Evolutionary conservation across 2,329 filamentous ascomycete species (phyloP).

Genomic region (Ilyonectria mors-panacis): DNA sequence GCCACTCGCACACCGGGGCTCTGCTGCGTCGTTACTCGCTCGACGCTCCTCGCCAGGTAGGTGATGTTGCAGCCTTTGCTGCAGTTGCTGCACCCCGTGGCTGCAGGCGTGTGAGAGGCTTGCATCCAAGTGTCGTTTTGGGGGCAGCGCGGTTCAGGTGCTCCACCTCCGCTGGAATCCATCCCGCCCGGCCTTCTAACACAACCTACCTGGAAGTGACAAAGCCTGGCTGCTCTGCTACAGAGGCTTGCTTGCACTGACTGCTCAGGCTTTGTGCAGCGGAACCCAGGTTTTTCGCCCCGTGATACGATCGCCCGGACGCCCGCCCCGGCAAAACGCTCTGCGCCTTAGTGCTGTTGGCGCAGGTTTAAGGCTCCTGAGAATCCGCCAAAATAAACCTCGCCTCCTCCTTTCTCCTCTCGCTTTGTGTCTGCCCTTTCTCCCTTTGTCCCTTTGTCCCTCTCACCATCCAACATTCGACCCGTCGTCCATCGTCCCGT

Average conservation of each 20-base stretch:
- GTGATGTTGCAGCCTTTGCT: conserved; percentile 15
- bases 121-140: conserved; percentile 15
- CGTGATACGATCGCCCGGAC: conserved; percentile 29
- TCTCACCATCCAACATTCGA: neutral
- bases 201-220: neutral
- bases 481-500: neutral
- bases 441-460: neutral
- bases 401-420: conserved; percentile 5
- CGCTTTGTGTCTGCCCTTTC: neutral
- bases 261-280: neutral
- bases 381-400: conserved; percentile 24
- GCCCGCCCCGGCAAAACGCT: conserved; percentile 18
- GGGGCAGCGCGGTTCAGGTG: conserved; percentile 14
- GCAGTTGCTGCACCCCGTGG: neutral
- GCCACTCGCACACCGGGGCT: conserved; percentile 9
- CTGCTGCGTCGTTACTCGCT: conserved; percentile 12
- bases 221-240: neutral
- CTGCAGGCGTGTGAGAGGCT: conserved; percentile 23
- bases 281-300: conserved; percentile 10
- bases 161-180: conserved; percentile 24
- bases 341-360: conserved; percentile 26
- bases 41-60: conserved; percentile 13
- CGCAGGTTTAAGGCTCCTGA: conserved; percentile 12
- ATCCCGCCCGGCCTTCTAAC: neutral
- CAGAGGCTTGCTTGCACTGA: neutral